Evolutionary conservation across 2,329 filamentous ascomycete species (phyloP).

Genomic region (Leptographium lundbergii): DNA sequence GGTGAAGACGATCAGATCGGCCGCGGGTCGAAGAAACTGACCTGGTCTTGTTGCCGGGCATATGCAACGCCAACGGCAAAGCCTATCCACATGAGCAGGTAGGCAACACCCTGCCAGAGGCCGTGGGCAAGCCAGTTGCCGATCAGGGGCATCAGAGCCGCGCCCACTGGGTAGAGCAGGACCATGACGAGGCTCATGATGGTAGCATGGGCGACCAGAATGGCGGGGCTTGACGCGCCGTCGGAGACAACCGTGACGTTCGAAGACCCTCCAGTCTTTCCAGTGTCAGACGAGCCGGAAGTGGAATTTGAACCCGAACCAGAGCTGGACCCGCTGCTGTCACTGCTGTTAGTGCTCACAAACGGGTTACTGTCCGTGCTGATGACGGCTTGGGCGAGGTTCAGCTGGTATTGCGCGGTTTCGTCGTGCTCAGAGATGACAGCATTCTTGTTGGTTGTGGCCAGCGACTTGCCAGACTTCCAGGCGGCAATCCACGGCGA

Average conservation of each 20-base stretch:
- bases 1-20: background rate
- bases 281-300: background rate
- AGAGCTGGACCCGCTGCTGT: conserved; percentile 1
- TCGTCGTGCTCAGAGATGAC: conserved; percentile 34
- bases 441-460: conserved; percentile 26
- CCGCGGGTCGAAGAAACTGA: conserved; percentile 19
- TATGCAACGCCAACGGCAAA: conserved; percentile 43
- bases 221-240: background rate
- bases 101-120: conserved; percentile 38
- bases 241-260: background rate
- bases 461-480: conserved; percentile 32
- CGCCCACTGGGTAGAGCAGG: conserved; percentile 45
- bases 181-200: conserved; percentile 49
- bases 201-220: conserved; percentile 38
- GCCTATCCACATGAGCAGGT: conserved; percentile 45
- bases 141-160: conserved; percentile 46
- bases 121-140: conserved; percentile 47
- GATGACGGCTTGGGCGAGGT: conserved; percentile 35
- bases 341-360: conserved; percentile 11
- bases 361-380: conserved; percentile 41
- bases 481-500: conserved; percentile 43
- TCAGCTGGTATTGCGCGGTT: conserved; percentile 29
- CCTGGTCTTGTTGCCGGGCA: conserved; percentile 26
- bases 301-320: conserved; percentile 1
- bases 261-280: background rate